Evolutionary conservation across 768 basidiomycete genomes (phyloP).

Genomic region (Auricularia heimuer): DNA sequence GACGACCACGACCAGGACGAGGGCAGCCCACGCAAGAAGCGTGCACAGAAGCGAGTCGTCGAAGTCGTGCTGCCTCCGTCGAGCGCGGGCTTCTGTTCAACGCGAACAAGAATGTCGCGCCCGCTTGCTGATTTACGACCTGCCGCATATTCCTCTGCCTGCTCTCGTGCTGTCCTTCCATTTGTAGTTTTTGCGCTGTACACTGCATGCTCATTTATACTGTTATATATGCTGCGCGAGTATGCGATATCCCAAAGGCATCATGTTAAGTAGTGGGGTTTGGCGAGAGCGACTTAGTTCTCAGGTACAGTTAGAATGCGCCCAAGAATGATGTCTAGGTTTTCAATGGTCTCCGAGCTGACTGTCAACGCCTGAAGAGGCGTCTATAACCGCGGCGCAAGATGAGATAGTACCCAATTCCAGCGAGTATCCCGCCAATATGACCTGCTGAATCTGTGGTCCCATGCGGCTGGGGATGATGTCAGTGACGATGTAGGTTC

Average conservation of each 20-base stretch:
- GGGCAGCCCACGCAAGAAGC: slow-evolving; percentile 1
- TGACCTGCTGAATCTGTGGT: background rate
- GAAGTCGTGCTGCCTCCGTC: background rate
- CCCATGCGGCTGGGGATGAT: too few relatives aligned
- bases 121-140: background rate
- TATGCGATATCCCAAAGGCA: too few relatives aligned
- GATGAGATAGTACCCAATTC: background rate
- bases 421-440: background rate
- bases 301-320: background rate
- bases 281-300: too few relatives aligned
- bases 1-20: background rate
- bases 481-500: too few relatives aligned
- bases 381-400: background rate
- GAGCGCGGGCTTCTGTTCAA: background rate
- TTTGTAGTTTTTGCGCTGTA: background rate
- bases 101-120: background rate
- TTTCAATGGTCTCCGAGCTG: background rate
- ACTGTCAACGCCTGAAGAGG: background rate
- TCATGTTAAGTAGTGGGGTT: too few relatives aligned
- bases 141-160: background rate
- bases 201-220: background rate
- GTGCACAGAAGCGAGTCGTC: background rate
- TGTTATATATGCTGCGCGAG: background rate
- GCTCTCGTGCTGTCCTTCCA: background rate
- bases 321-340: background rate